These are phyloP conservation scores for Aspergillus sp. DNA, from an alignment of 2,329 filamentous ascomycete genomes.

Conservation along the genomic window DNA sequence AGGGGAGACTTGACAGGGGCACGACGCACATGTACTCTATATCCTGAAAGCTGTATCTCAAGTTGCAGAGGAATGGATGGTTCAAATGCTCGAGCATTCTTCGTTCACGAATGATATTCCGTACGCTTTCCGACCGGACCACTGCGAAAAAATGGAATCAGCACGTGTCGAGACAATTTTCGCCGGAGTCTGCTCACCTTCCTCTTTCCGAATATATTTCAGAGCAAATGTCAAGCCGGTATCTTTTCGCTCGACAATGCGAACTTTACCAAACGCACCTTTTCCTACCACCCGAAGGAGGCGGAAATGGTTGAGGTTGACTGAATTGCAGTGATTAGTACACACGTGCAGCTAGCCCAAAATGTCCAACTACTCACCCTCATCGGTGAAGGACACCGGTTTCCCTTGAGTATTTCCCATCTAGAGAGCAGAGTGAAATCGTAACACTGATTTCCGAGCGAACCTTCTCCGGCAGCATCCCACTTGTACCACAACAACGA, in stretches of 20 bases:
- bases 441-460: neutral
- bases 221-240: conserved; percentile 89
- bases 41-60: conserved; percentile 98
- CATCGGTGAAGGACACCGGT: conserved; percentile 84
- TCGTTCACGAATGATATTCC: conserved; percentile 95
- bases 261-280: conserved; percentile 96
- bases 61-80: conserved; percentile 95
- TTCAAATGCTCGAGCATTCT: conserved; percentile 98
- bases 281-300: conserved; percentile 92
- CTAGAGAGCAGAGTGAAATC: conserved; percentile 16
- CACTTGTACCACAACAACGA: neutral
- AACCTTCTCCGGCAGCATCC: neutral
- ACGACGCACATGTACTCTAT: conserved; percentile 87
- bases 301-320: conserved; percentile 96
- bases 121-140: conserved; percentile 93
- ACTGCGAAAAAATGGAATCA: conserved; percentile 52
- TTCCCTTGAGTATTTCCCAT: conserved; percentile 98
- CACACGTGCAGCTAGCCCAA: no score
- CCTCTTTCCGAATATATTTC: conserved; percentile 98
- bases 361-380: conserved; percentile 59
- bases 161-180: neutral
- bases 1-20: neutral
- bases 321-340: conserved; percentile 41
- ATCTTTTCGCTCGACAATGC: conserved; percentile 97
- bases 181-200: conserved; percentile 50